Conservation (phyloP, 352 stramenopile genomes). For the Pythium grandisporangium region DNA sequence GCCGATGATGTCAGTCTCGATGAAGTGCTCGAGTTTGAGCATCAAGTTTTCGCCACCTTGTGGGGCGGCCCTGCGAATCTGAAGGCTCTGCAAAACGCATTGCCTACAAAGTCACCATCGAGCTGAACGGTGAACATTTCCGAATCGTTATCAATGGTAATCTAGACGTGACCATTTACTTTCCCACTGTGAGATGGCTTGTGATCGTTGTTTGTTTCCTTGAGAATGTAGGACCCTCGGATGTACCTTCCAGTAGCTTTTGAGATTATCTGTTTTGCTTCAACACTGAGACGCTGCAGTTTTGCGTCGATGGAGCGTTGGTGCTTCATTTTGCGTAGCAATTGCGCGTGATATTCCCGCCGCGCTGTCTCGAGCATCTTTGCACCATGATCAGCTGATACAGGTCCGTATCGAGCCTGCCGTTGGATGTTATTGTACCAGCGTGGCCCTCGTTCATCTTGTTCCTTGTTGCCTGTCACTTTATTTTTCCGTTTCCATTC, state of each 20-base stretch:
- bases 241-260: conserved; percentile 19
- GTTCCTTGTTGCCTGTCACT: not conserved
- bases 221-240: conserved; percentile 34
- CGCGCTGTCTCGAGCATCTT: conserved; percentile 8
- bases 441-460: conserved; percentile 5
- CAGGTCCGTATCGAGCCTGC: not conserved
- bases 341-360: conserved; percentile 1
- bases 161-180: too few species aligned
- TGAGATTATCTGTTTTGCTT: conserved; percentile 18
- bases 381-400: conserved; percentile 1
- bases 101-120: conserved; percentile 29
- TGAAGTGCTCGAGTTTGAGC: conserved; percentile 48
- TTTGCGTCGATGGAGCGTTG: conserved; percentile 7
- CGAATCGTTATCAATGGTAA: too few species aligned
- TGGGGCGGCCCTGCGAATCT: conserved; percentile 75
- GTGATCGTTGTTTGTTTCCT: too few species aligned
- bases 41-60: conserved; percentile 52
- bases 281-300: conserved; percentile 12
- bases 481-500: conserved; percentile 9
- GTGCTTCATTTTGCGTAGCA: not conserved
- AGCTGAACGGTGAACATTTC: too few species aligned
- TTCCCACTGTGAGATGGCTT: too few species aligned
- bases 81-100: conserved; percentile 35
- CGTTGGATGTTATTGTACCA: conserved; percentile 12
- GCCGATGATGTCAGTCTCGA: conserved; percentile 63